Evolutionary conservation across 768 basidiomycete genomes (phyloP), one percentile per base, ranked within the genome.

Genomic region (Paxillus involutus): DNA sequence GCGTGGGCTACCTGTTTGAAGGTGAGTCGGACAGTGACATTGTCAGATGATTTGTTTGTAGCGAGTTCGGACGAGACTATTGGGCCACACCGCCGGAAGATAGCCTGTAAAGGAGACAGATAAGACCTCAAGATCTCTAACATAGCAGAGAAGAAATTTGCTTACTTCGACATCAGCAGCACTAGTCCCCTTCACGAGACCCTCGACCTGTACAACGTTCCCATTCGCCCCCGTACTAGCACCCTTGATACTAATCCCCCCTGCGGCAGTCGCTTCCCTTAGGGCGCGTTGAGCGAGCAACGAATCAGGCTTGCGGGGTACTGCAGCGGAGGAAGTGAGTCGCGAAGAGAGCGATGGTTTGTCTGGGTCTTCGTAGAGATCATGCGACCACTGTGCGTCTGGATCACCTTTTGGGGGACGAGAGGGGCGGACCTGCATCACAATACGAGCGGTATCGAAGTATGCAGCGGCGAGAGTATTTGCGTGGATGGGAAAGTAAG

Each of bases 21-120:
- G 12, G 88, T 87, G 17, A 94, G 75, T 17, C 88, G 81, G 50
- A 93, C 87, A 3, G 76, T 68, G 13, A 86, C 80, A 43, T 79
- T 76, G 10, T 68, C 62, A 4, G 69, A 59, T 1, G 55, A 40
- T 24, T 53, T 45, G 14, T 49, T 55, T 8, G 58, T 49, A 7
- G 47, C 60, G 24, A 65, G 61, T 3, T 67, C 67, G 11, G 69
- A 73, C 16, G 77, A 74, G 32, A 81, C 78, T 57, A 89, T 83
- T 17, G 81, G 72, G 7, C 89, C 89, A 61, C 90, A 90, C 21
- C 86, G 83, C 58, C 86, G 85, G 77, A 94, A 94, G 51, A 92
- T 92, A 24, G 91, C 89, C 65, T 70, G 40, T 56, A 21, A 47
- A 53, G 35, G 32, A 21, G n/a, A 14, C 26, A 17, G 21, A 33